A percentile compares a stretch with the other conserved stretches of the same genome.
Conservation (phyloP, 805 yeast genomes). For the Zygoascus tannicola region DNA sequence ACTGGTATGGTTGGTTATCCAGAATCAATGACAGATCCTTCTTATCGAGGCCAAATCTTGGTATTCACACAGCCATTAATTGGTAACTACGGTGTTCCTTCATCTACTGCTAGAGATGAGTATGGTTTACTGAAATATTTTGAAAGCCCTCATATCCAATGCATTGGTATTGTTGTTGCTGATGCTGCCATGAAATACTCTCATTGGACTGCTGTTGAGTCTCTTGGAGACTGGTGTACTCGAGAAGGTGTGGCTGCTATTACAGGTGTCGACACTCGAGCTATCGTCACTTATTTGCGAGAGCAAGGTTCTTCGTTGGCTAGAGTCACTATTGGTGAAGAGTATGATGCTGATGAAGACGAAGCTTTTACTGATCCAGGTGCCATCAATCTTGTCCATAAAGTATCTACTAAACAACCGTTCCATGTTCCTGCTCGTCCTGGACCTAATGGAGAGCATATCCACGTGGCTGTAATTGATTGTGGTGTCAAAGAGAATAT, state of each 20-base stretch:
- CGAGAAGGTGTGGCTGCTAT: conserved; percentile 94
- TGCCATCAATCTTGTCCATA: conserved; percentile 77
- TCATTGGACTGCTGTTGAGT: conserved; percentile 99
- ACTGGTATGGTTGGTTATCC: conserved; percentile 98
- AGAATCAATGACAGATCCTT: conserved; percentile 98
- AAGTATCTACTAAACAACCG: conserved; percentile 92
- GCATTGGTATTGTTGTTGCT: conserved; percentile 92
- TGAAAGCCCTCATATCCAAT: conserved; percentile 86
- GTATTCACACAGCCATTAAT: conserved; percentile 95
- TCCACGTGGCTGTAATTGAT: conserved; percentile 88
- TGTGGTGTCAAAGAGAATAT: conserved; percentile 99
- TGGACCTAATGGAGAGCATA: conserved; percentile 36
- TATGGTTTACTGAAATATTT: conserved; percentile 79
- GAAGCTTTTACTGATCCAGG: conserved; percentile 90
- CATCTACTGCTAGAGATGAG: conserved; percentile 69
- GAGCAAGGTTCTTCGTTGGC: conserved; percentile 95
- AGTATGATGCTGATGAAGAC: conserved; percentile 84
- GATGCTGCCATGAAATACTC: conserved; percentile 92
- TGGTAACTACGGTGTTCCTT: conserved; percentile 98
- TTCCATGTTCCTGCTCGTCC: conserved; percentile 67
- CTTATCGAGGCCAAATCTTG: conserved; percentile 92
- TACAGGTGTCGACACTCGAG: conserved; percentile 96
- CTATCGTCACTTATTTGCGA: conserved; percentile 82
- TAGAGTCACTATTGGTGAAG: conserved; percentile 80
- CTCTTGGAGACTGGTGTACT: conserved; percentile 90